These are phyloP conservation scores for Trametes cinnabarina DNA, from an alignment of 768 basidiomycete species.

Conservation along the genomic window DNA sequence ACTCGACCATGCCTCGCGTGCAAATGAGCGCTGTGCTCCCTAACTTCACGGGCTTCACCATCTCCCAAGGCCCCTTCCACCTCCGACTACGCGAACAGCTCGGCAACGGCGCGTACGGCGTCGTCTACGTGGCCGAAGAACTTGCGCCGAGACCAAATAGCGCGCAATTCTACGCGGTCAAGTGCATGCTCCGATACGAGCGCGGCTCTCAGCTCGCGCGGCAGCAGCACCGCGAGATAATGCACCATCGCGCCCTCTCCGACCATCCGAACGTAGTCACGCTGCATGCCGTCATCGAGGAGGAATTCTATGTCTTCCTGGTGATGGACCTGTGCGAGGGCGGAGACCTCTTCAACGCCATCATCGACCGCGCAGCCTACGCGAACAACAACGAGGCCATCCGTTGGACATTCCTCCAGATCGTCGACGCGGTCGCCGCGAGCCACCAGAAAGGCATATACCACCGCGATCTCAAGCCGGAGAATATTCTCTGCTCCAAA, in stretches of 20 bases:
- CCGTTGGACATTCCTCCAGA: slow-evolving; percentile 47
- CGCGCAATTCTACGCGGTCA: slow-evolving; percentile 26
- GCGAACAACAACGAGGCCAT: slow-evolving; percentile 44
- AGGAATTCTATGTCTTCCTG: slow-evolving; percentile 31
- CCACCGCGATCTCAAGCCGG: slow-evolving; percentile 59
- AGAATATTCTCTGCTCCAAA: slow-evolving; percentile 46
- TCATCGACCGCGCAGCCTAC: slow-evolving; percentile 37
- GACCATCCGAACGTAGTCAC: slow-evolving; percentile 24
- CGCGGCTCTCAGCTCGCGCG: slow-evolving; percentile 17
- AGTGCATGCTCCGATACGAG: slow-evolving; percentile 26
- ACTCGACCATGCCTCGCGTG: slow-evolving; percentile 16
- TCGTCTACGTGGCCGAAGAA: slow-evolving; percentile 29
- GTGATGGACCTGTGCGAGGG: slow-evolving; percentile 30
- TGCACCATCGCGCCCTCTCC: slow-evolving; percentile 22
- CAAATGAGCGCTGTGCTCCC: slow-evolving; percentile 28
- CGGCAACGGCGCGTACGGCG: slow-evolving; percentile 29
- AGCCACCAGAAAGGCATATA: slow-evolving; percentile 49
- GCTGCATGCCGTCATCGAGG: slow-evolving; percentile 26
- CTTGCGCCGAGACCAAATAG: slow-evolving; percentile 10
- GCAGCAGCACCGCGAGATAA: slow-evolving; percentile 27
- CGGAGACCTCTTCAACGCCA: slow-evolving; percentile 50
- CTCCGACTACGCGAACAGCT: slow-evolving; percentile 21
- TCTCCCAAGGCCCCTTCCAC: slow-evolving; percentile 13
- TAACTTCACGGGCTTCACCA: slow-evolving; percentile 22
- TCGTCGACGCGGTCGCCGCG: slow-evolving; percentile 50